Evolutionary conservation across 441 rosid species (phyloP).

Genomic region (Bocquillonia castaneifolia): DNA sequence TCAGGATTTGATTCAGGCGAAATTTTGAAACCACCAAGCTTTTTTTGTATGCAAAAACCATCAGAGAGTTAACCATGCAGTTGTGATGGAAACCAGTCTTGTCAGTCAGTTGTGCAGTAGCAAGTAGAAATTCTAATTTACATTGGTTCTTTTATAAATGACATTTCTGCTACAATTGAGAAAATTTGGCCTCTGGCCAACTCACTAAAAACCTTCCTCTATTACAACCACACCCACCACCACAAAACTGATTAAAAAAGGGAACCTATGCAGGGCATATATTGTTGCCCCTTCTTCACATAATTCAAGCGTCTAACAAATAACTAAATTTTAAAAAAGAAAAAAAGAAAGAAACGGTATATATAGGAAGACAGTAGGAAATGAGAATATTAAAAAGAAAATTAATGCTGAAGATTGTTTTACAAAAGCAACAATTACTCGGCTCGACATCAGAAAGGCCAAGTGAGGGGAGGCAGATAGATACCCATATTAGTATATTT

Average conservation of each 20-base stretch:
- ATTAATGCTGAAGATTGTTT: constrained; percentile 24
- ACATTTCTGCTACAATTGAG: constrained; percentile 24
- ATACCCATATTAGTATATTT: constrained; percentile 16
- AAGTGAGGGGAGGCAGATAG: constrained; percentile 3
- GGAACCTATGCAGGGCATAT: constrained; percentile 32
- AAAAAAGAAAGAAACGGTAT: too few relatives aligned
- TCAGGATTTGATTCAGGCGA: too few relatives aligned
- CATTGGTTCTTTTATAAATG: constrained; percentile 26
- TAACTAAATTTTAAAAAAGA: background rate
- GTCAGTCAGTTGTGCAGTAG: background rate
- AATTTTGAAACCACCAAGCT: too few relatives aligned
- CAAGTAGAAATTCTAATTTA: constrained; percentile 26
- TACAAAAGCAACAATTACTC: constrained; percentile 28
- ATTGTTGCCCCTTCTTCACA: constrained; percentile 33
- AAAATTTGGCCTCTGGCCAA: constrained; percentile 28
- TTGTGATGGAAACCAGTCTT: background rate
- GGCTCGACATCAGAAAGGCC: constrained; percentile 28
- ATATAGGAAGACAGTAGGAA: background rate
- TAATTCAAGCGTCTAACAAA: constrained; percentile 23
- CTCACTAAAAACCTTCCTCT: constrained; percentile 24
- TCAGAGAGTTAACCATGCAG: too few relatives aligned
- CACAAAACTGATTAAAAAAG: constrained; percentile 32
- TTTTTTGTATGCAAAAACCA: too few relatives aligned
- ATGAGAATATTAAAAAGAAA: background rate
- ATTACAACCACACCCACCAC: constrained; percentile 32